A percentile compares a stretch with the other conserved stretches of the same genome.
These are phyloP conservation scores for Backusella australiensis DNA, from an alignment of 192 early-diverging fungal species.

Conservation along the genomic window DNA sequence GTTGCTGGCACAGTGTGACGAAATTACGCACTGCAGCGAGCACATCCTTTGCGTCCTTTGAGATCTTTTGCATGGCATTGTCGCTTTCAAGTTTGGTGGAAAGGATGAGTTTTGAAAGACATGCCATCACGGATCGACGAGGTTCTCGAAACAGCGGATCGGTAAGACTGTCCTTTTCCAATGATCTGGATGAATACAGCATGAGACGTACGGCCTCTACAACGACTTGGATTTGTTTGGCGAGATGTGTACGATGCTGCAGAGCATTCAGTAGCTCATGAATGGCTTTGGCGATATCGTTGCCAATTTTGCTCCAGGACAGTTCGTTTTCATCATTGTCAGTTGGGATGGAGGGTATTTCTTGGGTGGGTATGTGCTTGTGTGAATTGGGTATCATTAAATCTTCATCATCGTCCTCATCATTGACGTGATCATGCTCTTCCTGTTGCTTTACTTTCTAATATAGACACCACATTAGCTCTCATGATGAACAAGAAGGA, in stretches of 20 bases:
- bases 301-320: constrained; percentile 51
- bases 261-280: constrained; percentile 51
- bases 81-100: constrained; percentile 65
- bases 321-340: background rate
- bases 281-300: constrained; percentile 43
- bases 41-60: constrained; percentile 59
- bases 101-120: constrained; percentile 69
- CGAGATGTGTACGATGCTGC: constrained; percentile 24
- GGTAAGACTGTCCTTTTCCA: constrained; percentile 56
- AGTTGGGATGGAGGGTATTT: background rate
- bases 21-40: constrained; percentile 66
- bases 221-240: background rate
- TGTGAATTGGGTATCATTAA: background rate
- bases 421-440: background rate
- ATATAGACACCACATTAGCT: too few species aligned
- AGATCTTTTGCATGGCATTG: constrained; percentile 63
- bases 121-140: constrained; percentile 53
- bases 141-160: constrained; percentile 24
- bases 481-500: too few species aligned
- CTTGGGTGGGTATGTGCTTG: background rate
- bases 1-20: constrained; percentile 40
- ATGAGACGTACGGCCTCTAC: constrained; percentile 73
- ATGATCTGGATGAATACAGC: constrained; percentile 73
- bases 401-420: background rate
- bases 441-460: background rate